phyloP scores from a whole-genome alignment of 2,329 filamentous ascomycete species.

The Claviceps sp. region DNA sequence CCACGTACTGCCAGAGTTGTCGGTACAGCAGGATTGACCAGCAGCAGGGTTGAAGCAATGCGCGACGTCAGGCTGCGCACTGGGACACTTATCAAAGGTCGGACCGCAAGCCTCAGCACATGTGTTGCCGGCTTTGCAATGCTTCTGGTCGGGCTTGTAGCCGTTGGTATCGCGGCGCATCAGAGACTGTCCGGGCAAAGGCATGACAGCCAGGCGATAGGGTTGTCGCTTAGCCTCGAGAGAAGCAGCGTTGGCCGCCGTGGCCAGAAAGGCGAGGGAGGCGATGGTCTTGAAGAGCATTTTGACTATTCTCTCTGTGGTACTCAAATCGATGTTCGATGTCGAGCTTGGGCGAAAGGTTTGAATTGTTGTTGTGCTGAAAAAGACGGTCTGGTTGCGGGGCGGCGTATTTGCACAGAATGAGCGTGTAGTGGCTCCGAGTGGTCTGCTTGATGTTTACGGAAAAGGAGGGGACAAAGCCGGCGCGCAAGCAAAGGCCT shows the following conservation, averaged over 20 bases:
- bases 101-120: conserved; percentile 43
- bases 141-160: conserved; percentile 34
- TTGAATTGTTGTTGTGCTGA: no score
- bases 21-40: conserved; percentile 43
- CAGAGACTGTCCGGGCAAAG: conserved; percentile 27
- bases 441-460: neutral
- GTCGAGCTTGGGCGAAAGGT: no score
- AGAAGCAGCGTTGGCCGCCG: conserved; percentile 19
- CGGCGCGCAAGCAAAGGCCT: conserved; percentile 2
- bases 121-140: conserved; percentile 35
- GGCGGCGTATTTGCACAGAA: conserved; percentile 5
- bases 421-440: conserved; percentile 3
- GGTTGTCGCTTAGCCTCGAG: conserved; percentile 15
- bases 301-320: conserved; percentile 8
- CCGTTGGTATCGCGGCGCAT: conserved; percentile 30
- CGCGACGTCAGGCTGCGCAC: conserved; percentile 28
- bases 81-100: conserved; percentile 35
- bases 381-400: no score
- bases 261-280: conserved; percentile 17
- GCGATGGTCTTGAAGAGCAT: conserved; percentile 25
- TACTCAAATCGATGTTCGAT: neutral
- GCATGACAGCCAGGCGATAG: conserved; percentile 24
- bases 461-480: conserved; percentile 1
- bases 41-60: conserved; percentile 45
- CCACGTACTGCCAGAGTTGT: conserved; percentile 41